Conservation (phyloP, 441 rosid species). For the Erysimum cheiri region DNA sequence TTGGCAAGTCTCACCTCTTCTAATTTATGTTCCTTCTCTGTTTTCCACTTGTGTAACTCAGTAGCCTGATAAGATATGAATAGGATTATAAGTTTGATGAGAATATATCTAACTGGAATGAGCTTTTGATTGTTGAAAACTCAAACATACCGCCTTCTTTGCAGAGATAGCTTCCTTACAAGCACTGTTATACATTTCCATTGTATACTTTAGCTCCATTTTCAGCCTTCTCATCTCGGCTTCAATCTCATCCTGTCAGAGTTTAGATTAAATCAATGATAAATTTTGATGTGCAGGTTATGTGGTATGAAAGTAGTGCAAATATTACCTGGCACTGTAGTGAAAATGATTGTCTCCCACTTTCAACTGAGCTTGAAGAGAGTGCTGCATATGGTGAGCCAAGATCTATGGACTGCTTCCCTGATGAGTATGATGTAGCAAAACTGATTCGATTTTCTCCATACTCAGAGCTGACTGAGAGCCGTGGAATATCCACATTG, state of each 20-base stretch:
- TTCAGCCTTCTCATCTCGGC: slow-evolving; percentile 81
- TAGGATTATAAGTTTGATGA: neutral
- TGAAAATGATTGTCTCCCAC: slow-evolving; percentile 53
- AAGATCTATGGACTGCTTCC: slow-evolving; percentile 53
- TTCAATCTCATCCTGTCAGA: slow-evolving; percentile 72
- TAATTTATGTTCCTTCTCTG: slow-evolving; percentile 56
- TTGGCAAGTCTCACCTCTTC: slow-evolving; percentile 64
- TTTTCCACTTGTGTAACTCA: slow-evolving; percentile 71
- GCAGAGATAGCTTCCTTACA: slow-evolving; percentile 85
- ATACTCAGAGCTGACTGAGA: slow-evolving; percentile 53
- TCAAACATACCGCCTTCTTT: slow-evolving; percentile 54
- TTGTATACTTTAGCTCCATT: slow-evolving; percentile 79
- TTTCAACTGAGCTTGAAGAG: slow-evolving; percentile 52
- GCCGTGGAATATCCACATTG: slow-evolving; percentile 45
- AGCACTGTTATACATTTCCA: slow-evolving; percentile 83
- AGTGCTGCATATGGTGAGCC: slow-evolving; percentile 48
- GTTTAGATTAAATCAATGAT: slow-evolving; percentile 15
- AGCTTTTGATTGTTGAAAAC: neutral
- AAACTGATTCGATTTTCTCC: slow-evolving; percentile 51
- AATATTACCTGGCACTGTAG: slow-evolving; percentile 52
- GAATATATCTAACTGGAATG: neutral
- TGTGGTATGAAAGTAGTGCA: neutral
- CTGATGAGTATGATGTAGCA: slow-evolving; percentile 51
- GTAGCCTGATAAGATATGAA: slow-evolving; percentile 49
- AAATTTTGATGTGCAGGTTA: neutral